A percentile compares a stretch with the other conserved stretches of the same genome.
Evolutionary conservation across 306 rosid genomes (phyloP).

Genomic region (Acacia confusa): DNA sequence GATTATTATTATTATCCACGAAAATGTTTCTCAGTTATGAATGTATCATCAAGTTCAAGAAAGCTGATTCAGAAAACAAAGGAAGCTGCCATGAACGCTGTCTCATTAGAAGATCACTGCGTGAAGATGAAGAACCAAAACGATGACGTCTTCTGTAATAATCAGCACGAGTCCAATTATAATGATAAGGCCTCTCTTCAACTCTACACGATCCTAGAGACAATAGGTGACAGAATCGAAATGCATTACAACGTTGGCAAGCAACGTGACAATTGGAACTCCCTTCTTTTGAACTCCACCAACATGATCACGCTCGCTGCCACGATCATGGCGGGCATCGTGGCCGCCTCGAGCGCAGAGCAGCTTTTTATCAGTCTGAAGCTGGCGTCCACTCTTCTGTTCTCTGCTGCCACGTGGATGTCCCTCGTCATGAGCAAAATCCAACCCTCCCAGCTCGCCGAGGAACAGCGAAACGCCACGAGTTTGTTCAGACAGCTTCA

Average conservation of each 20-base stretch:
- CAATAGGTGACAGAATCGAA: slow-evolving; percentile 59
- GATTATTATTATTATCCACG: slow-evolving; percentile 31
- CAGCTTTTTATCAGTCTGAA: slow-evolving; percentile 41
- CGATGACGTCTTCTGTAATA: background rate
- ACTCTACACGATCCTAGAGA: slow-evolving; percentile 60
- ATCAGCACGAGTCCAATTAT: background rate
- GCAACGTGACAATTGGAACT: slow-evolving; percentile 71
- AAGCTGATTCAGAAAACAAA: slow-evolving; percentile 26
- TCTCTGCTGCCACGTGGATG: slow-evolving; percentile 61
- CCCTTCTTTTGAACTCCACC: slow-evolving; percentile 55
- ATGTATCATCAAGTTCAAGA: background rate
- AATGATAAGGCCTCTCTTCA: slow-evolving; percentile 20
- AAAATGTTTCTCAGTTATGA: slow-evolving; percentile 18
- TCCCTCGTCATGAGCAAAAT: slow-evolving; percentile 54
- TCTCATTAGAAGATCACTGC: background rate
- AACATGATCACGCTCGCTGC: slow-evolving; percentile 78
- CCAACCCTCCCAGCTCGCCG: slow-evolving; percentile 78
- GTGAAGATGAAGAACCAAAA: background rate
- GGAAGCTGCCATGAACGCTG: slow-evolving; percentile 1
- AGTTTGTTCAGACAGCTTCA: slow-evolving; percentile 55
- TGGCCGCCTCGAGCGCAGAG: slow-evolving; percentile 12
- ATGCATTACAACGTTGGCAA: slow-evolving; percentile 62
- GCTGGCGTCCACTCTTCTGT: slow-evolving; percentile 54
- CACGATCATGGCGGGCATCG: slow-evolving; percentile 49
- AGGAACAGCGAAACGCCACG: slow-evolving; percentile 66